Conservation (phyloP, 345 rosid species). For the Syzygium aromaticum region DNA sequence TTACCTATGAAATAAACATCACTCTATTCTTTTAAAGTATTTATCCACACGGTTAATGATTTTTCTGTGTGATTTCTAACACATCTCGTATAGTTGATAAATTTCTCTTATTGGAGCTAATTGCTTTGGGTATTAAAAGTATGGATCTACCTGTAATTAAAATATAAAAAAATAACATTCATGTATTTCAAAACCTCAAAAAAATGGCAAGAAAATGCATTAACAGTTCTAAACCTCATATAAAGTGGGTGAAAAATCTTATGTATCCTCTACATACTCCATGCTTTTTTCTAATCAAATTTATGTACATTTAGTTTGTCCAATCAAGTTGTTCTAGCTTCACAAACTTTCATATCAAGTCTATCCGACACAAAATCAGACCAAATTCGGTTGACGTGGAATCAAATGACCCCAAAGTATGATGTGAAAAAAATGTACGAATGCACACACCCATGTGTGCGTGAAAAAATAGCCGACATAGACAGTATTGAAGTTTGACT, state of each 20-base stretch:
- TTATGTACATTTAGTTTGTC: background rate
- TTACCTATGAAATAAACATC: too few relatives aligned
- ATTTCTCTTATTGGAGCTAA: too few relatives aligned
- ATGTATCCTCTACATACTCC: background rate
- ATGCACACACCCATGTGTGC: background rate
- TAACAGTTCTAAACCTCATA: background rate
- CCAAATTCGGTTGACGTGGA: accelerated
- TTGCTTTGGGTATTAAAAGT: too few relatives aligned
- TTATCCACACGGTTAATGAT: too few relatives aligned
- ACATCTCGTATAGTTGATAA: too few relatives aligned
- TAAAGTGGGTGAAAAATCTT: accelerated
- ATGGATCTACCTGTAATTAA: too few relatives aligned
- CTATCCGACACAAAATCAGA: background rate
- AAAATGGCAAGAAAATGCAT: too few relatives aligned
- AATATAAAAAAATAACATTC: too few relatives aligned
- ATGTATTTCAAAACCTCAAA: too few relatives aligned
- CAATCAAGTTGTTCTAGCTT: background rate
- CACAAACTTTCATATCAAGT: accelerated
- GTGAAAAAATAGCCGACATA: too few relatives aligned
- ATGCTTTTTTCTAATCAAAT: background rate
- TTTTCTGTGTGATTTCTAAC: too few relatives aligned
- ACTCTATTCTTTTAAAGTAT: too few relatives aligned
- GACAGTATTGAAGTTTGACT: background rate
- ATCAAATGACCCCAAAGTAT: background rate
- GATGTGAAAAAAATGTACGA: background rate